A percentile compares a stretch with the other conserved stretches of the same genome.
phyloP scores from a whole-genome alignment of 768 basidiomycete genomes.

The Symmetrospora coprosmae region DNA sequence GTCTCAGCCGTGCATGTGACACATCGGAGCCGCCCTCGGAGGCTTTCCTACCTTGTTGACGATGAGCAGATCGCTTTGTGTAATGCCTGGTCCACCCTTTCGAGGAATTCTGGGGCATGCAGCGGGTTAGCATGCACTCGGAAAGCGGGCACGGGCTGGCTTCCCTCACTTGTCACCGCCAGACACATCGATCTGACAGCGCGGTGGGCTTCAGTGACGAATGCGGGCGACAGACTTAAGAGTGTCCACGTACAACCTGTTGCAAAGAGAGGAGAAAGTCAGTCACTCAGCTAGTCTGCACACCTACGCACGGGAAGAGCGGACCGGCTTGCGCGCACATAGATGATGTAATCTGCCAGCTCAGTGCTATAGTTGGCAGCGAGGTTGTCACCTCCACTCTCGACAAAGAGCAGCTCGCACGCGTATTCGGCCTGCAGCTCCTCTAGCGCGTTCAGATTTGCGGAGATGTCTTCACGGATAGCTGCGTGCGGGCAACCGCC shows the following conservation, averaged over 20 bases:
- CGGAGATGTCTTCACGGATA: conserved; percentile 93
- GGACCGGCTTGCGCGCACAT: too few species aligned
- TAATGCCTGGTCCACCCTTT: conserved; percentile 95
- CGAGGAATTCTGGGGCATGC: conserved; percentile 51
- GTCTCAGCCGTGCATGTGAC: background rate
- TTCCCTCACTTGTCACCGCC: conserved; percentile 66
- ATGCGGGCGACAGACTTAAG: too few species aligned
- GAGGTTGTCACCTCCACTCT: conserved; percentile 91
- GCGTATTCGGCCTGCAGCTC: conserved; percentile 78
- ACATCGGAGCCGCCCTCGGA: background rate
- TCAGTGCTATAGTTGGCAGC: conserved; percentile 52
- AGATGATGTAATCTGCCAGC: conserved; percentile 65
- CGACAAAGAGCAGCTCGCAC: conserved; percentile 83
- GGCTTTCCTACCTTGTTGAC: conserved; percentile 65
- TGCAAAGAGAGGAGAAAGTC: too few species aligned
- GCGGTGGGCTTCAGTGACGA: too few species aligned
- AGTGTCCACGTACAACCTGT: too few species aligned
- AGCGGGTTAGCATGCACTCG: too few species aligned
- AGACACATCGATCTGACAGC: conserved; percentile 39
- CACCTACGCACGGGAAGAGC: too few species aligned
- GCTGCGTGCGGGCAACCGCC: conserved; percentile 91
- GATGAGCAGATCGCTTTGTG: conserved; percentile 73
- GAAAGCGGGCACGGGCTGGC: too few species aligned
- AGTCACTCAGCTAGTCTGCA: too few species aligned
- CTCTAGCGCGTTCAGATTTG: conserved; percentile 90